A percentile compares a stretch with the other conserved stretches of the same genome.
These are phyloP conservation scores for Ophiocordyceps robertsii DNA, from an alignment of 2,329 filamentous ascomycete genomes.

Conservation along the genomic window DNA sequence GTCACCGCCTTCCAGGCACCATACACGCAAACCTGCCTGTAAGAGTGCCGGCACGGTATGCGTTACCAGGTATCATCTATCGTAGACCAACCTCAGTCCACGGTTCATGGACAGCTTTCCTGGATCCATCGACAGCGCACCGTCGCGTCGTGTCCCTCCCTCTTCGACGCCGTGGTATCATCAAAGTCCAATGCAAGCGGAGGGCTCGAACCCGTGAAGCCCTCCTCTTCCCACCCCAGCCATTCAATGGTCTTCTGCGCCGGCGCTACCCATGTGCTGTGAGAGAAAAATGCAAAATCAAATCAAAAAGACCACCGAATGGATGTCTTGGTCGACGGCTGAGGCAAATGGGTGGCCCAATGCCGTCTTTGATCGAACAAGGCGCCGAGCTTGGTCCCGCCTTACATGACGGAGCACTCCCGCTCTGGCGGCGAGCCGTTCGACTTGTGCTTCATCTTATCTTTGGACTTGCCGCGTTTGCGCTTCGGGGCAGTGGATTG, in stretches of 20 bases:
- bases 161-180: conserved; percentile 5
- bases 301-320: neutral
- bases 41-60: neutral
- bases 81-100: neutral
- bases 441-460: conserved; percentile 23
- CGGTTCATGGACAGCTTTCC: neutral
- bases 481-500: conserved; percentile 14
- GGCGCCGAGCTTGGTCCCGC: neutral
- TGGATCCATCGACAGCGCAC: neutral
- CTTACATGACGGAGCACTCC: conserved; percentile 34
- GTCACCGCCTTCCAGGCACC: neutral
- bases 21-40: too few species aligned
- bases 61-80: neutral
- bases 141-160: neutral
- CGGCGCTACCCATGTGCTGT: neutral
- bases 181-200: neutral
- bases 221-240: neutral
- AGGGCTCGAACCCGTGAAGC: neutral
- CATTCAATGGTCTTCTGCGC: neutral
- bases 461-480: conserved; percentile 23
- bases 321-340: neutral
- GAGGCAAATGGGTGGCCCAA: neutral
- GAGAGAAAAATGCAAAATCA: neutral
- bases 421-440: conserved; percentile 25
- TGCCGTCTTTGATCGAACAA: neutral